These are phyloP conservation scores for Cyclanthera cordifolia DNA, from an alignment of 306 rosid genomes.

Conservation along the genomic window DNA sequence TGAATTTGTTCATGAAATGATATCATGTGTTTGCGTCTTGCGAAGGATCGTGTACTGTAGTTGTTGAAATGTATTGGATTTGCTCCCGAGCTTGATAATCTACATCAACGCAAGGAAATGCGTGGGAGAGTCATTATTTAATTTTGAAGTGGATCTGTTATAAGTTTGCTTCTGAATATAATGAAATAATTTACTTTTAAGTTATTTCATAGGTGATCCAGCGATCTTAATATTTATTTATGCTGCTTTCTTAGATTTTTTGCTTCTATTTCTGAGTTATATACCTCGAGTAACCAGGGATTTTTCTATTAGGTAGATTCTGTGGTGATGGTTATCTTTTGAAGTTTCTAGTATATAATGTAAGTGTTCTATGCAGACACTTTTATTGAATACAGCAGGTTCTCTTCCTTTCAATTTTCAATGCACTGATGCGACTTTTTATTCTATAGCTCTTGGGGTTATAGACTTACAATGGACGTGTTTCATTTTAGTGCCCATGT, in stretches of 20 bases:
- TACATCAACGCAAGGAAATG: background rate
- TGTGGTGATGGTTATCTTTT: background rate
- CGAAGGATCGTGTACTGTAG: background rate
- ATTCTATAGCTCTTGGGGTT: background rate
- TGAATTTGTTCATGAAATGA: background rate
- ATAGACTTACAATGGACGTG: background rate
- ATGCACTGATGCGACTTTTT: background rate
- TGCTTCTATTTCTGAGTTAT: background rate
- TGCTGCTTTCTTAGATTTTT: background rate
- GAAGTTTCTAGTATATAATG: background rate
- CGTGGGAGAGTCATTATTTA: background rate
- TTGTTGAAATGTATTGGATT: background rate
- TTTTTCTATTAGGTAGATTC: background rate
- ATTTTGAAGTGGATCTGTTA: background rate
- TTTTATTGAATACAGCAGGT: background rate
- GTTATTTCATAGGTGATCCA: background rate
- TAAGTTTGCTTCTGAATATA: background rate
- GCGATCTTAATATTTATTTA: background rate
- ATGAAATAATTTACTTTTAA: background rate
- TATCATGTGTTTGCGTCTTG: background rate
- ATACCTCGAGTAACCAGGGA: background rate
- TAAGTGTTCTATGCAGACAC: background rate
- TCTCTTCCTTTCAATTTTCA: background rate
- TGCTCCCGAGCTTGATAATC: background rate
- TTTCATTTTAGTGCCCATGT: background rate